Conservation (phyloP, 257 asterid species). For the Plantago major region DNA sequence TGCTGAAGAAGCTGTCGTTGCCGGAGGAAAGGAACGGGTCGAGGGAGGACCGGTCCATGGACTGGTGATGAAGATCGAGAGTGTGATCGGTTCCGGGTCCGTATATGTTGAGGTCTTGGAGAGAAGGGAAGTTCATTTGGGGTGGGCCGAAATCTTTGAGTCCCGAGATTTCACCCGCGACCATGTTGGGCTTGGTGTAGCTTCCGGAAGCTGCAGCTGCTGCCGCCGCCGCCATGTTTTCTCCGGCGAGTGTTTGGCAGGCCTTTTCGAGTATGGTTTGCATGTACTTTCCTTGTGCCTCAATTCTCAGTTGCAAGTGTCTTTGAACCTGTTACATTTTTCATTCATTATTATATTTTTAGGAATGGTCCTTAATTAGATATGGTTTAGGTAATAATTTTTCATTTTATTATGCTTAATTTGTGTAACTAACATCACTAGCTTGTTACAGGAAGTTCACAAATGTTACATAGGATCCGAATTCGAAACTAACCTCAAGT, state of each 20-base stretch:
- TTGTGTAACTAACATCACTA: too few species aligned
- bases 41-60: slow-evolving; percentile 20
- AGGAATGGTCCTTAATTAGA: too few species aligned
- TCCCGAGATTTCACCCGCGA: slow-evolving; percentile 32
- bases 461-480: too few species aligned
- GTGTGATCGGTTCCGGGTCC: slow-evolving; percentile 40
- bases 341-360: not conserved
- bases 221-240: slow-evolving; percentile 37
- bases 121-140: slow-evolving; percentile 49
- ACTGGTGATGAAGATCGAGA: slow-evolving; percentile 47
- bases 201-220: slow-evolving; percentile 27
- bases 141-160: slow-evolving; percentile 41
- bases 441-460: too few species aligned
- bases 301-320: slow-evolving; percentile 92
- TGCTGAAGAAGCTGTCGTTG: slow-evolving; percentile 34
- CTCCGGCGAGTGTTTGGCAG: slow-evolving; percentile 91
- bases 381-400: too few species aligned
- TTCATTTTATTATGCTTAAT: too few species aligned
- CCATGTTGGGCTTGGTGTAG: slow-evolving; percentile 38
- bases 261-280: slow-evolving; percentile 89
- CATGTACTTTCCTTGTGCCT: slow-evolving; percentile 99
- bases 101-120: slow-evolving; percentile 84
- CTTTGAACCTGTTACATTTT: slow-evolving; percentile 64
- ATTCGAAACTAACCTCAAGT: slow-evolving; percentile 47
- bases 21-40: slow-evolving; percentile 33